Base-by-base conservation (phyloP, 495 filamentous ascomycete genomes). In the Aspergillus egyptiacus region DNA sequence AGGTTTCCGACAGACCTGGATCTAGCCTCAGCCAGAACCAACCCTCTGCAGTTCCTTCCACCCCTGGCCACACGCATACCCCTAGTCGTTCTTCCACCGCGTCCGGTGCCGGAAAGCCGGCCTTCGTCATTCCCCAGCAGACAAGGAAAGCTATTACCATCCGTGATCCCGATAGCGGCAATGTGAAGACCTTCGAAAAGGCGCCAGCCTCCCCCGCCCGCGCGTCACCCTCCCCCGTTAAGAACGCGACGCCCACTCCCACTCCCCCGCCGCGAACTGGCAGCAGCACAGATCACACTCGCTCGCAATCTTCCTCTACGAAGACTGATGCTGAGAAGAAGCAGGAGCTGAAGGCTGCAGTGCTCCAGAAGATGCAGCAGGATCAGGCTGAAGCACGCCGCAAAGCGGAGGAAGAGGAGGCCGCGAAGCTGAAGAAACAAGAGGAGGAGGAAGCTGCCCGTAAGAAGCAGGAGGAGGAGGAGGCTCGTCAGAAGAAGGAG, bases 1-100 rank as follows among this genome's bases (percentile, higher is more conserved):
- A 93, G 61, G 71, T 91, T 30, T 91, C 84, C 48, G 84, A 93
- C 55, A 81, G 89, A 45, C 89, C 90, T 8, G 72, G 77, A 13
- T 91, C 90, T 18, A 91, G 86, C 66, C 77, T 90, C 37, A 79
- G 85, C 31, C 87, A 86, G 56, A 75, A 75, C 15, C 78, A 73
- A 56, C 82, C 74, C 27, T 79, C 71, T 34, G 73, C 66, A 35
- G 72, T 78, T 28, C 75, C 85, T 15, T 74, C 84, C 13, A 76
- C 77, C 34, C 61, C 81, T 27, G 75, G 69, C 24, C 81, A 84
- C 31, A 75, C 81, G 30, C 74, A 82, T 30, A 77, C 74, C 37
- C 81, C 77, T 40, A 73, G 71, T 56, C 78, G 74, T 48, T 69
- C 72, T 5, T 72, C 76, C 17, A 78, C 70, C 62, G 79, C 74